phyloP scores from a whole-genome alignment of 2,329 filamentous ascomycete species.

The Emmonsia crescens region DNA sequence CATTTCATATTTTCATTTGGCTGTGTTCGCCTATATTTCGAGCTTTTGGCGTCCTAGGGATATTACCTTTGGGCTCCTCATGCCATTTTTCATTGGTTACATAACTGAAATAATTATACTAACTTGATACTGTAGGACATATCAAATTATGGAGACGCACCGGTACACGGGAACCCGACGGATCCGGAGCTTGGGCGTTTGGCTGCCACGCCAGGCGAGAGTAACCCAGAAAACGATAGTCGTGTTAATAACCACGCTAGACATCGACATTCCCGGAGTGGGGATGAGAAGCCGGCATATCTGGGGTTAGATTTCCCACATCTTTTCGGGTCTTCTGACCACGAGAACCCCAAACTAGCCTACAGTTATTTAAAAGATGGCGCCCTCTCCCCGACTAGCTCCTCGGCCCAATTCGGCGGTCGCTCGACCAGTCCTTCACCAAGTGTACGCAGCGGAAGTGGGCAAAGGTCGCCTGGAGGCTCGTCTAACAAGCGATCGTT shows the following conservation, averaged over 20 bases:
- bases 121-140: slow-evolving; percentile 49
- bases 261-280: slow-evolving; percentile 47
- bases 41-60: neutral
- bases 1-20: neutral
- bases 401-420: slow-evolving; percentile 40
- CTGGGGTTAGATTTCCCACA: neutral
- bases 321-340: slow-evolving; percentile 16
- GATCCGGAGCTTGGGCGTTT: slow-evolving; percentile 57
- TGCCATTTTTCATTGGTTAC: neutral
- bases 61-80: neutral
- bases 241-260: slow-evolving; percentile 25
- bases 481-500: slow-evolving; percentile 37
- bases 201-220: neutral
- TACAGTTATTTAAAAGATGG: slow-evolving; percentile 37
- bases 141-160: slow-evolving; percentile 64
- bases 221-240: slow-evolving; percentile 40
- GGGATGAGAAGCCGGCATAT: slow-evolving; percentile 41
- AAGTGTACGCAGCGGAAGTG: slow-evolving; percentile 55
- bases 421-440: slow-evolving; percentile 75
- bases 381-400: slow-evolving; percentile 13
- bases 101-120: neutral
- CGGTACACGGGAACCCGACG: slow-evolving; percentile 58
- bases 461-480: slow-evolving; percentile 33
- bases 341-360: slow-evolving; percentile 23
- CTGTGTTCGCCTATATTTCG: neutral